Percentiles rank a stretch among this genome's conserved stretches.
phyloP scores from a whole-genome alignment of 2,329 filamentous ascomycete genomes.

The Fusarium continuum region DNA sequence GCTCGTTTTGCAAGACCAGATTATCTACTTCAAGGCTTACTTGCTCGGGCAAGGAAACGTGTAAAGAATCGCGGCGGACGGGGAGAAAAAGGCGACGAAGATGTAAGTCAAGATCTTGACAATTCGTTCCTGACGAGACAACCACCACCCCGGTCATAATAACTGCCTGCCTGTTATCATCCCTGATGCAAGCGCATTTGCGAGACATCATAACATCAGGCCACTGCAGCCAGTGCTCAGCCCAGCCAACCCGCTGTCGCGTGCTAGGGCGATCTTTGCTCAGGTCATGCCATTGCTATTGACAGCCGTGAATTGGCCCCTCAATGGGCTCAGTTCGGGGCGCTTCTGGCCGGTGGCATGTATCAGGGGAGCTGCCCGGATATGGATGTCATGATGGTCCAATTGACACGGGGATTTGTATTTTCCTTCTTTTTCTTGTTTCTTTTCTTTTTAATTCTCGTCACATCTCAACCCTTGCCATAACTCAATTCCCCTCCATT shows the following conservation, averaged over 20 bases:
- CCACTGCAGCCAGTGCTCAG: constrained; percentile 32
- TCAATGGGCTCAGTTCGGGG: constrained; percentile 33
- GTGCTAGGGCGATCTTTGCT: constrained; percentile 38
- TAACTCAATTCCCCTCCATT: neutral
- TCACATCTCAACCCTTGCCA: neutral
- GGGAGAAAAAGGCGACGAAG: constrained; percentile 11
- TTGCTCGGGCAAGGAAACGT: constrained; percentile 38
- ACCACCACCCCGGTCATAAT: constrained; percentile 4
- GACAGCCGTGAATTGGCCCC: constrained; percentile 27
- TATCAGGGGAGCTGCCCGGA: constrained; percentile 14
- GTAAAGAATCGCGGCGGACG: constrained; percentile 35
- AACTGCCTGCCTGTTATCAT: constrained; percentile 1
- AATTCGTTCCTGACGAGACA: constrained; percentile 4
- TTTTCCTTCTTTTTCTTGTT: neutral
- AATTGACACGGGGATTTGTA: constrained; percentile 18
- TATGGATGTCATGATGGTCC: constrained; percentile 27
- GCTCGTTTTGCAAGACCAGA: constrained; percentile 35
- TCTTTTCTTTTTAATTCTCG: neutral
- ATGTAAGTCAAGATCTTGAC: constrained; percentile 35
- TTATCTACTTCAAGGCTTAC: constrained; percentile 33
- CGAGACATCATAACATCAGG: constrained; percentile 30
- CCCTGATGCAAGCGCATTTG: constrained; percentile 9
- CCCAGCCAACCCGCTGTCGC: constrained; percentile 31
- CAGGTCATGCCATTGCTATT: constrained; percentile 34
- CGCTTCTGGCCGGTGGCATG: constrained; percentile 25